These are phyloP conservation scores for Exsudoporus frostii DNA, from an alignment of 768 basidiomycete species.

Conservation along the genomic window DNA sequence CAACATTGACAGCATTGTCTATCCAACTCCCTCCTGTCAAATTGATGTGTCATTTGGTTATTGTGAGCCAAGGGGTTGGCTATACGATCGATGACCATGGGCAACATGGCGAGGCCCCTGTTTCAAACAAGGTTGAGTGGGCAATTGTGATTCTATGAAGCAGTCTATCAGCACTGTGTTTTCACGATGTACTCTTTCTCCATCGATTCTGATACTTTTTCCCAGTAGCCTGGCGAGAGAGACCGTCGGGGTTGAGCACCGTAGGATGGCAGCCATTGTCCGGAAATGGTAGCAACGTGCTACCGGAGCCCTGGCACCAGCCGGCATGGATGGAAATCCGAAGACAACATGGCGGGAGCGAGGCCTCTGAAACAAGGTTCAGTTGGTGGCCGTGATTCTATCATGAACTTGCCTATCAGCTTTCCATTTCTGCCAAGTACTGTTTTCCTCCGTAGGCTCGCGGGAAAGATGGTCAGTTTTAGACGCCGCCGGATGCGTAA, in stretches of 20 bases:
- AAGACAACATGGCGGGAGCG: not conserved
- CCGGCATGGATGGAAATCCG: not conserved
- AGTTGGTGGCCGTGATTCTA: not conserved
- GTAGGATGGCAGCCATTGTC: not conserved
- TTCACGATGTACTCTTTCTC: not conserved
- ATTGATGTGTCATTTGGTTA: not conserved
- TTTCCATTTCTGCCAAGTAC: not conserved
- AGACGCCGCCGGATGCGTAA: not conserved
- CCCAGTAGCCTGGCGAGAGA: not conserved
- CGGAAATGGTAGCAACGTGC: not conserved
- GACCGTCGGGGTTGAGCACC: not conserved
- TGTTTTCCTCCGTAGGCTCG: not conserved
- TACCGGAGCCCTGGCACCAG: not conserved
- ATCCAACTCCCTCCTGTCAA: not conserved
- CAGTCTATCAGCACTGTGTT: too few species aligned
- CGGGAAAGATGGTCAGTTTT: not conserved
- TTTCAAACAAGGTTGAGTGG: not conserved
- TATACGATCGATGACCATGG: constrained; percentile 1
- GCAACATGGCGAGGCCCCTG: not conserved
- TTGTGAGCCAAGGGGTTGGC: not conserved
- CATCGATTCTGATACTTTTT: not conserved
- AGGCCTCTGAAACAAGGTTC: not conserved
- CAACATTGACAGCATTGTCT: constrained; percentile 8
- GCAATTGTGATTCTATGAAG: not conserved
- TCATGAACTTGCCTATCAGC: not conserved